Evolutionary conservation across 345 rosid species (phyloP).

Genomic region (Lepidium aucheri): DNA sequence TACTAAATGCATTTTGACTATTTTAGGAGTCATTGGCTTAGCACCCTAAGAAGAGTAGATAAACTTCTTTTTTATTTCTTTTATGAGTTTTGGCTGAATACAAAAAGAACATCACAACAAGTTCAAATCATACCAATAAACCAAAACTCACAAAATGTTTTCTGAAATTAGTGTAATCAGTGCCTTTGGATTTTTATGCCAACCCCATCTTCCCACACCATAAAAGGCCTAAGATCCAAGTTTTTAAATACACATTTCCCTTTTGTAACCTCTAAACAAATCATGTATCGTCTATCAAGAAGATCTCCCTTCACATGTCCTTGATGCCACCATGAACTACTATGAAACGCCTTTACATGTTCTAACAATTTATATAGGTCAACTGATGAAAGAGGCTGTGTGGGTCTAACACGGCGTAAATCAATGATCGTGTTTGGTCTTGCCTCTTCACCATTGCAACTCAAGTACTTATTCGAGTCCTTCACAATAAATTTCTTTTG

Average conservation of each 20-base stretch:
- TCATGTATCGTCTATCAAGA: conserved; percentile 29
- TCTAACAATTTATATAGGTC: conserved; percentile 40
- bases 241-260: conserved; percentile 25
- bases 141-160: too few species aligned
- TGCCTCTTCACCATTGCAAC: conserved; percentile 22
- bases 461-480: conserved; percentile 16
- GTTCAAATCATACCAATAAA: too few species aligned
- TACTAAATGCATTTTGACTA: too few species aligned
- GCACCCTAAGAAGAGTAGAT: too few species aligned
- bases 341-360: conserved; percentile 32
- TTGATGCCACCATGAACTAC: conserved; percentile 37
- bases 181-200: too few species aligned
- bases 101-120: too few species aligned
- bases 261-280: conserved; percentile 34
- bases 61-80: too few species aligned
- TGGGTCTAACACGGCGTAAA: conserved; percentile 34
- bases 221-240: conserved; percentile 34
- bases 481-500: conserved; percentile 33
- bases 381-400: conserved; percentile 36
- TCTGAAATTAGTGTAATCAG: too few species aligned
- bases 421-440: conserved; percentile 19
- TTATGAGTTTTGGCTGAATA: too few species aligned
- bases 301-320: conserved; percentile 46
- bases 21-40: too few species aligned
- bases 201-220: too few species aligned